phyloP scores from a whole-genome alignment of 176 grass and related monocot genomes.

The Oryza nivara region DNA sequence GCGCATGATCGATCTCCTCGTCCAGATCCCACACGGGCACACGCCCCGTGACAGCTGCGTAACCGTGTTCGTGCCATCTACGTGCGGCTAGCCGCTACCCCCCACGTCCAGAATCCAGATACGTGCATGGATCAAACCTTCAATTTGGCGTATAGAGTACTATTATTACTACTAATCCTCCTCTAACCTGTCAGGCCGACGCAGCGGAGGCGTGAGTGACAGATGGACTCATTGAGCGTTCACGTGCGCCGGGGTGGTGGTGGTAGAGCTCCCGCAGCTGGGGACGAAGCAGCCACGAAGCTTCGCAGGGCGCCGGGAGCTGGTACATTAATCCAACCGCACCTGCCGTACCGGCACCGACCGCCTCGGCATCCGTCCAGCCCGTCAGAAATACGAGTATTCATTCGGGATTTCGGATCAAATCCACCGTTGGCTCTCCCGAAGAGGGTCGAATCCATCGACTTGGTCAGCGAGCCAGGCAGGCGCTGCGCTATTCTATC shows the following conservation, averaged over 20 bases:
- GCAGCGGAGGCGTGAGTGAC: conserved; percentile 26
- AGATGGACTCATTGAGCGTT: conserved; percentile 3
- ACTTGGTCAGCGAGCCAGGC: background rate
- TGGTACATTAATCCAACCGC: conserved; percentile 10
- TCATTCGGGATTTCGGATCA: conserved; percentile 13
- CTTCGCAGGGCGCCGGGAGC: background rate
- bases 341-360: conserved; percentile 42
- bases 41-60: background rate
- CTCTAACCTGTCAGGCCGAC: conserved; percentile 16
- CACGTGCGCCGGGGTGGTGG: conserved; percentile 11
- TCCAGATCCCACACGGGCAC: background rate
- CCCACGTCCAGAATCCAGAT: background rate
- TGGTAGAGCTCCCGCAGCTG: background rate
- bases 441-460: background rate
- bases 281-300: conserved; percentile 25
- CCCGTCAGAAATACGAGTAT: background rate
- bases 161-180: background rate
- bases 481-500: conserved; percentile 4
- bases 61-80: background rate
- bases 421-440: background rate
- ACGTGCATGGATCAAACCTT: background rate
- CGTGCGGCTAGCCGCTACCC: background rate
- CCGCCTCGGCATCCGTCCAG: conserved; percentile 11
- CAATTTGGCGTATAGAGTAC: background rate
- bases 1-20: background rate